Evolutionary conservation across 176 grass and related monocot genomes (phyloP).

Genomic region (Oryza punctata): DNA sequence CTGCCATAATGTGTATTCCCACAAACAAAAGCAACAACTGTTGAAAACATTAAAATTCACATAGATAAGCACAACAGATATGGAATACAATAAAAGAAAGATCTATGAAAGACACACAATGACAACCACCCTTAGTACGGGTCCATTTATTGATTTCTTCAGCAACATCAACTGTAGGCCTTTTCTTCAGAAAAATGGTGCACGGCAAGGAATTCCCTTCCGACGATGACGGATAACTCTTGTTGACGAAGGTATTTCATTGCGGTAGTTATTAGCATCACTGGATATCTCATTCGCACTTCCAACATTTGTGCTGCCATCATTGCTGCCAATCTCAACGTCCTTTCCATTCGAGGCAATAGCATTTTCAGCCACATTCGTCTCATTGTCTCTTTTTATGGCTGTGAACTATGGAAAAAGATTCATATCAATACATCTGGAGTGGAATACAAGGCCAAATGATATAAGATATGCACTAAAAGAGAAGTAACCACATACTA

Average conservation of each 20-base stretch:
- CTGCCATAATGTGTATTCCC: too few species aligned
- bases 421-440: too few species aligned
- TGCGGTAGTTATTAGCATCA: not conserved
- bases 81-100: too few species aligned
- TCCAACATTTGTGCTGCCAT: not conserved
- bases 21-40: too few species aligned
- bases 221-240: conserved; percentile 22
- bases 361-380: not conserved
- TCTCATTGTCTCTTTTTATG: conserved; percentile 47
- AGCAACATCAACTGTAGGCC: too few species aligned
- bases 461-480: not conserved
- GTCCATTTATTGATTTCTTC: too few species aligned
- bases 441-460: too few species aligned
- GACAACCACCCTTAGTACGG: too few species aligned
- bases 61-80: too few species aligned
- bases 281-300: not conserved
- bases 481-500: too few species aligned
- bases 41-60: too few species aligned
- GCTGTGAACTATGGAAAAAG: conserved; percentile 40
- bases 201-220: conserved; percentile 63
- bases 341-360: not conserved
- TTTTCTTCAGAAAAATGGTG: conserved; percentile 48
- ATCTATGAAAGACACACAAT: too few species aligned
- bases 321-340: not conserved
- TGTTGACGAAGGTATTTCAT: not conserved